Percentiles rank a stretch among this genome's conserved stretches.
phyloP scores from a whole-genome alignment of 441 rosid species.

The Omphalea diandra region DNA sequence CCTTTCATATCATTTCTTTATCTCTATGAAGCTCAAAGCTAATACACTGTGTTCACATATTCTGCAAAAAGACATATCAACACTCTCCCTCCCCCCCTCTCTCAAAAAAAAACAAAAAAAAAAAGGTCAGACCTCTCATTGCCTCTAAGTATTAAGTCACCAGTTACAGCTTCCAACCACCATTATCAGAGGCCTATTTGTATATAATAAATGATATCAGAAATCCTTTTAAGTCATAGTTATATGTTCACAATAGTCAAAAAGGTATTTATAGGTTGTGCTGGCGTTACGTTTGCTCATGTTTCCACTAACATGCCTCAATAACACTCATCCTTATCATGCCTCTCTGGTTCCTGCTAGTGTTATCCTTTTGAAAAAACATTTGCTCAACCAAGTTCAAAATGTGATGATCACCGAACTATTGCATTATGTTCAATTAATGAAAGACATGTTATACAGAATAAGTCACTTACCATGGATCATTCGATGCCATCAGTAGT shows the following conservation, averaged over 20 bases:
- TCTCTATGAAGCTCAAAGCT: not conserved
- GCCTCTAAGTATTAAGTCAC: not conserved
- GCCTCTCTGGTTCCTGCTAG: not conserved
- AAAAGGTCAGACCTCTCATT: too few relatives aligned
- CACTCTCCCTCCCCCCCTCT: too few relatives aligned
- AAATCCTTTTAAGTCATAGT: not conserved
- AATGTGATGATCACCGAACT: not conserved
- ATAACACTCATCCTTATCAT: conserved; percentile 3
- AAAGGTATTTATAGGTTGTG: not conserved
- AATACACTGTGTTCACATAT: not conserved
- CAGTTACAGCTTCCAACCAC: not conserved
- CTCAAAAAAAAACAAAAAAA: too few relatives aligned
- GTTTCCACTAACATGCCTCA: conserved; percentile 1
- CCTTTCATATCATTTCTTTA: not conserved
- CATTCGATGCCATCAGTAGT: conserved; percentile 28
- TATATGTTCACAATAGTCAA: too few relatives aligned
- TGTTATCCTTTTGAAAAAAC: not conserved
- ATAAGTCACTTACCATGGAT: conserved; percentile 33
- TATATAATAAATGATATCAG: not conserved
- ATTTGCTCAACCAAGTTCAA: not conserved
- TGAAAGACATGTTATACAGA: conserved; percentile 7
- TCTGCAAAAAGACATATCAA: not conserved
- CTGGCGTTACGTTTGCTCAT: not conserved
- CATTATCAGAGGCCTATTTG: not conserved
- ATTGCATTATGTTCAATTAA: conserved; percentile 14